These are phyloP conservation scores for Termitomyces sp. DNA, from an alignment of 768 basidiomycete genomes.

Conservation along the genomic window DNA sequence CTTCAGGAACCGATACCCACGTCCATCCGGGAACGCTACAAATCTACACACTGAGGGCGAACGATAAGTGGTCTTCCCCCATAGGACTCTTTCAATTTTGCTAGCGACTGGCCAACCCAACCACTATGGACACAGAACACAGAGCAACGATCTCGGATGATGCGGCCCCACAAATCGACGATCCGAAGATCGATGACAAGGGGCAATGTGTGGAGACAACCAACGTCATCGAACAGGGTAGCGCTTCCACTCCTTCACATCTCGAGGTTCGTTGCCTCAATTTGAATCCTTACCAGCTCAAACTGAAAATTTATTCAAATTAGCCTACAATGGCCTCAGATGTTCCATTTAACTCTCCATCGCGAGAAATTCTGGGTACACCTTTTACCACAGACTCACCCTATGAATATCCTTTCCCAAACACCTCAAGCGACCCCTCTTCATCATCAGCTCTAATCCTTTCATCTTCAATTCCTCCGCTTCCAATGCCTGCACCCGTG, in stretches of 20 bases:
- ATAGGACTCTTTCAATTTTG: background rate
- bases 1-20: background rate
- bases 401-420: conserved; percentile 31
- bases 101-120: background rate
- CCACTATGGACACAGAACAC: background rate
- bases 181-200: conserved; percentile 5
- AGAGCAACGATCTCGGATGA: background rate
- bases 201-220: conserved; percentile 1
- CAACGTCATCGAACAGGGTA: conserved; percentile 9
- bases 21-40: background rate
- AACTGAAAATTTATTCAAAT: no score
- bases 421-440: background rate
- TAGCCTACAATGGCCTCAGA: conserved; percentile 1
- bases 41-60: background rate
- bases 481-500: conserved; percentile 1
- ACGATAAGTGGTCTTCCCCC: background rate
- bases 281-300: no score
- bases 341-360: conserved; percentile 23
- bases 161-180: background rate
- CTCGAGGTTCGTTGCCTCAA: conserved; percentile 7
- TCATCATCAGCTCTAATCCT: conserved; percentile 2
- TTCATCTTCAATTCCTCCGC: conserved; percentile 9
- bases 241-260: background rate
- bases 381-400: conserved; percentile 28
- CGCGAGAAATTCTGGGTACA: conserved; percentile 26